phyloP scores from a whole-genome alignment of 192 early-diverging fungal genomes.

The Bifiguratus adelaidae region DNA sequence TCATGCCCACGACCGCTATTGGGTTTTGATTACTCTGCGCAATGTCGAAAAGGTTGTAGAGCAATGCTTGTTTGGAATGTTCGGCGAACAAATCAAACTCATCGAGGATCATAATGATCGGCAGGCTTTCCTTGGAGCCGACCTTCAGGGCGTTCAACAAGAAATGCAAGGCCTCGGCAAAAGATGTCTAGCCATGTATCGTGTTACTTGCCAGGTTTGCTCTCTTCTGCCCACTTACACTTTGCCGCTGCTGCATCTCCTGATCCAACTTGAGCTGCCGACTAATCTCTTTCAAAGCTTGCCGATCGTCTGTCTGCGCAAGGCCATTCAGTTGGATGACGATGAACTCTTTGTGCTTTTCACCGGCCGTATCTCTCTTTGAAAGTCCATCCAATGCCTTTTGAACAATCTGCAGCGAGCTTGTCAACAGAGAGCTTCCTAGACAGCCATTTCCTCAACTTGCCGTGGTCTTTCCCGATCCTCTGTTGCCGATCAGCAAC shows the following conservation, averaged over 20 bases:
- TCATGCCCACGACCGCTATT: constrained; percentile 79
- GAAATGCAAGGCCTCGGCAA: constrained; percentile 57
- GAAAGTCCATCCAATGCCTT: constrained; percentile 4
- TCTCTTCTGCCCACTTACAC: too few species aligned
- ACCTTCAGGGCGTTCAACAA: constrained; percentile 51
- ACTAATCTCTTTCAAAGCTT: constrained; percentile 76
- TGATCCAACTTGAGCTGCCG: constrained; percentile 59
- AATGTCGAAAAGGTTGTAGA: constrained; percentile 93
- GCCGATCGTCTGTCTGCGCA: constrained; percentile 68
- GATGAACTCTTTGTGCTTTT: constrained; percentile 37
- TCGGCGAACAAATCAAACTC: constrained; percentile 90
- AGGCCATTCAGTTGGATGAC: constrained; percentile 66
- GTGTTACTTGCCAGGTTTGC: neutral
- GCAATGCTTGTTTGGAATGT: constrained; percentile 84
- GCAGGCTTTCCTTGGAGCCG: constrained; percentile 37
- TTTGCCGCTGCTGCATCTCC: constrained; percentile 29
- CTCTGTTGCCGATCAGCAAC: constrained; percentile 71
- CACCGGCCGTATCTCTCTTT: constrained; percentile 5
- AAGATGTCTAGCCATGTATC: constrained; percentile 32
- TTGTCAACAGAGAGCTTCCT: constrained; percentile 8
- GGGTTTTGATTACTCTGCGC: constrained; percentile 76
- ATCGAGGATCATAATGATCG: constrained; percentile 84
- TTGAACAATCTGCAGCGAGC: constrained; percentile 9
- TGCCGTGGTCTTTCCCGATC: constrained; percentile 59
- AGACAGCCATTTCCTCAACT: neutral